Evolutionary conservation across 441 rosid genomes (phyloP).

Genomic region (Croton setiger): DNA sequence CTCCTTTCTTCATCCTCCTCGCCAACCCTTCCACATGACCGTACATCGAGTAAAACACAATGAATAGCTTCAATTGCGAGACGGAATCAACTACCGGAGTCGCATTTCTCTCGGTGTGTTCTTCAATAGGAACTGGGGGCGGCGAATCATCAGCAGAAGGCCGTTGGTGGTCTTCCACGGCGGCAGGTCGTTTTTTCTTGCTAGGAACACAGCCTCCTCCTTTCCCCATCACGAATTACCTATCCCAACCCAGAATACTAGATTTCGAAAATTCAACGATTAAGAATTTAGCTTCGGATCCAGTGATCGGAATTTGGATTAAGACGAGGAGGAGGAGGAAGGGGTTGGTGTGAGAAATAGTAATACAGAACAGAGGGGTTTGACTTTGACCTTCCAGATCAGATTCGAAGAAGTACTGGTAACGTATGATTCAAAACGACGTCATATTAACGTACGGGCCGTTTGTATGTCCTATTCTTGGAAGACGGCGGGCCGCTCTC

Average conservation of each 20-base stretch:
- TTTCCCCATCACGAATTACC: constrained; percentile 65
- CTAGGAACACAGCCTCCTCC: constrained; percentile 97
- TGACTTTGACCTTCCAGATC: background rate
- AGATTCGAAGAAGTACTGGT: background rate
- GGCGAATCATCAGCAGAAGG: constrained; percentile 1
- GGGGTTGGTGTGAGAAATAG: background rate
- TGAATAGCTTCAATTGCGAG: constrained; percentile 41
- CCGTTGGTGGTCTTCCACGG: constrained; percentile 28
- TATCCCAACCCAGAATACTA: constrained; percentile 4
- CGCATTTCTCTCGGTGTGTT: constrained; percentile 21
- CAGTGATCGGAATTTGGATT: background rate
- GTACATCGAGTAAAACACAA: constrained; percentile 90
- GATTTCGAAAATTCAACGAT: background rate
- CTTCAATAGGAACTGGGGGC: constrained; percentile 45
- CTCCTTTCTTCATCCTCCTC: constrained; percentile 85
- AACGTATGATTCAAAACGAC: background rate
- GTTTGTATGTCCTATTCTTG: background rate
- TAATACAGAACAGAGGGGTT: no score
- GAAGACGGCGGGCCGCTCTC: background rate
- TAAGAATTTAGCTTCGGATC: background rate
- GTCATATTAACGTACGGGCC: background rate
- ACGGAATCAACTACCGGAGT: background rate
- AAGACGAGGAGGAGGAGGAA: no score
- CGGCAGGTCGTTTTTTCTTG: constrained; percentile 62
- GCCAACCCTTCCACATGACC: constrained; percentile 95